Evolutionary conservation across 1,284 basidiomycete genomes (phyloP), one percentile per base, ranked within the genome.

Genomic region (Chalciporus piperatoides): DNA sequence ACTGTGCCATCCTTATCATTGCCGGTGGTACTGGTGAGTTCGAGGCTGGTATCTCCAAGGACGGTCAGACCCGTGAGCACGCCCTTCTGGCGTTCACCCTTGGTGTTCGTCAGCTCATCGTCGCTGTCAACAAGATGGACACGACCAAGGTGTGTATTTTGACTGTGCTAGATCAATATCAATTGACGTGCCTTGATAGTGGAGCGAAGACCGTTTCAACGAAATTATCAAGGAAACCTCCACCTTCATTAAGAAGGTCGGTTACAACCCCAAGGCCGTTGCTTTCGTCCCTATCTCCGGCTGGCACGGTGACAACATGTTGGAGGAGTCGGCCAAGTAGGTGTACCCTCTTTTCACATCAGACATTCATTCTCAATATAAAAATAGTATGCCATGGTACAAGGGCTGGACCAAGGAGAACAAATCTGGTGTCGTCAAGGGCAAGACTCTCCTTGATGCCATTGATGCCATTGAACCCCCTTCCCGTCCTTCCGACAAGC

Each of bases 301-400:
- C 65, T 99, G 96, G 96, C 93, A 98, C 84, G 97, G 96, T 73
- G 96, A 99, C 87, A 99, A 99, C 91, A 99, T 99, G 96, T 82
- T 99, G 78, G 96, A 99, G 82, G 90, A 93, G 75, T 94, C 93
- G 60, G 9, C 70, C 77, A 97, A 97, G 90, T 92, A 70, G 52
- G 84, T 72, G 51, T 42, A 25, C 23, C 19, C 5, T 36, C n/a
- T 25, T 30, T 12, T 17, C 14, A 35, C 11, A 33, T 30, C 4
- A 6, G 23, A 4, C 5, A 27, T 28, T 24, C 35, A 17, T 52
- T 28, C 56, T 52, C 30, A 61, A 54, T 41, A 52, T 40, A 46
- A 41, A 56, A 59, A 56, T 63, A 93, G 90, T 84, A 98, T 99
- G 96, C 70, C 90, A 54, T 99, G 96, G 96, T 99, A 90, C 89